Base-by-base conservation (phyloP, 345 rosid genomes). In the Pistacia vera region DNA sequence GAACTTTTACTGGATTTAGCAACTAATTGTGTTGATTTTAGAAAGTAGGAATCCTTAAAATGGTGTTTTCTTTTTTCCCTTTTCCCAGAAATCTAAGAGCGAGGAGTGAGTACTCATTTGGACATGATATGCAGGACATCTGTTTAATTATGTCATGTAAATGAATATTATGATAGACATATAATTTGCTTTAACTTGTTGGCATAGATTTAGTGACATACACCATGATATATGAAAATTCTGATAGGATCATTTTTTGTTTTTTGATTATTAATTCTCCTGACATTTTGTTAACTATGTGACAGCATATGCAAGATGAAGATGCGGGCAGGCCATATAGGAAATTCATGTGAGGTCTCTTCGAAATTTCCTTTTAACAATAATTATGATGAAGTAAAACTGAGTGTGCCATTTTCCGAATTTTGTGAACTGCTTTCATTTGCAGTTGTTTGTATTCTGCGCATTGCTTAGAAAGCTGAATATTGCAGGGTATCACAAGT, bases 271-370 rank as follows among this genome's bases (percentile, higher is more conserved):
- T 41, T 18, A 48, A 22, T 36, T 58, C 57, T 69, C 51, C 72
- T 54, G 17, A 51, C 56, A 60, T 64, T 70, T 46, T 72, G 20
- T 57, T 75, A 10, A 17, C 38, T 13, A 2, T 57, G 52, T 71
- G 51, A 79, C 94, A 89, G 98, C 91, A 90, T 68, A 87, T 94
- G 98, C 97, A 92, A 87, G 98, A 92, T 80, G 98, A 90, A 81
- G 94, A 94, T 80, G 87, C 90, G 12, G 95, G 97, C 76, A 90
- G 93, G 83, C 97, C 98, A 11, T 87, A 88, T 73, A 82, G 94
- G 83, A 94, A 90, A 84, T 92, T 94, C 82, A 79, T 92, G 17
- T 92, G 87, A 92, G 80, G 36, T 68, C 67, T 66, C 44, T 59
- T 69, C 11, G 25, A 44, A 46, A 20, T 57, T 11, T 72, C 52